Conservation (phyloP, 148 eudicot species). For the Tetragonia tetragonoides region DNA sequence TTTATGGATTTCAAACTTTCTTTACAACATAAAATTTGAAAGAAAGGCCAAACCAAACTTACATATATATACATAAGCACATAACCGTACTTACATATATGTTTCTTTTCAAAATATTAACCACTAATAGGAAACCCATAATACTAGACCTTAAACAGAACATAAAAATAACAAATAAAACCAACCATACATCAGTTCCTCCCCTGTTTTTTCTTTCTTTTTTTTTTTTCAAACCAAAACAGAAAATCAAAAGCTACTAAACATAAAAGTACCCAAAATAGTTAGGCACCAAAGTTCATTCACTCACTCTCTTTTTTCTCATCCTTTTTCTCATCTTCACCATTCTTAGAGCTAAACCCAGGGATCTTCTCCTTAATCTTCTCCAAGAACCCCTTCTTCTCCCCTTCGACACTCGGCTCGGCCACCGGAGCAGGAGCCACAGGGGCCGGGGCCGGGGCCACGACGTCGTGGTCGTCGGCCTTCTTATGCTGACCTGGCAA, state of each 20-base stretch:
- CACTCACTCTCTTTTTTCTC: not conserved
- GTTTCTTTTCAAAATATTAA: not conserved
- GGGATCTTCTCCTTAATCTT: slow-evolving; percentile 70
- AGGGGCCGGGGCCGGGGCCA: not conserved
- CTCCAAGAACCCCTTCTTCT: slow-evolving; percentile 61
- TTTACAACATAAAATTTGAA: not conserved
- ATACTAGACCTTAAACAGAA: not conserved
- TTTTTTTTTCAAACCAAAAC: too few species aligned
- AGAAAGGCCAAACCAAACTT: not conserved
- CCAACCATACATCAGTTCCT: not conserved
- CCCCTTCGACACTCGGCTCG: slow-evolving; percentile 17
- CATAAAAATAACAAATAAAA: too few species aligned
- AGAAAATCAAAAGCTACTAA: not conserved
- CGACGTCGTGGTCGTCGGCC: slow-evolving; percentile 17
- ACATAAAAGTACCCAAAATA: not conserved
- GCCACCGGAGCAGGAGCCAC: slow-evolving; percentile 15
- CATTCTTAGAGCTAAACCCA: slow-evolving; percentile 5
- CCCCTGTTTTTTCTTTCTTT: not conserved
- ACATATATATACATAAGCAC: not conserved
- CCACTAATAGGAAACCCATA: not conserved
- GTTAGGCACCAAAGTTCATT: not conserved
- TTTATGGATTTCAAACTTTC: not conserved
- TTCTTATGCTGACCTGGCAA: slow-evolving; percentile 50
- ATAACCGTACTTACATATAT: not conserved
- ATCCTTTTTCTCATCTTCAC: not conserved